Base-by-base conservation (phyloP, 2,329 filamentous ascomycete species). In the Beauveria rudraprayagi region DNA sequence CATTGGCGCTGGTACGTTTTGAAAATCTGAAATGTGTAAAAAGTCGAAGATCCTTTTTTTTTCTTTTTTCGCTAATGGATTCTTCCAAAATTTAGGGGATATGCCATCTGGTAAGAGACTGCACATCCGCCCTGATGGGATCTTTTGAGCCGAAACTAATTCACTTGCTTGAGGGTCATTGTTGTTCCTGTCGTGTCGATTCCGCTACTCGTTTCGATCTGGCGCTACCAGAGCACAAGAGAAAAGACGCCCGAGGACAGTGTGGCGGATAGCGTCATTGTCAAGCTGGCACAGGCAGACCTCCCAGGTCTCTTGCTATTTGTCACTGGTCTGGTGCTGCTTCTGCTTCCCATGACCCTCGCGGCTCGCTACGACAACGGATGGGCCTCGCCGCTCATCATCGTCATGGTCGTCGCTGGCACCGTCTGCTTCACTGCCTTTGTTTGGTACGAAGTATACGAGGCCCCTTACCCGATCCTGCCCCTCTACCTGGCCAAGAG, bases 121-220 rank as follows among this genome's bases (percentile, higher is more conserved):
- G n/a, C 16, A 9, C 3, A 6, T 5, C 3, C 22, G 22, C 22
- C 4, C 54, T 19, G 50, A n/a, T 1, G 34, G 10, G 0, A 26
- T n/a, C 22, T 9, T n/a, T 17, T n/a, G 22, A 1, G 14, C 10
- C 6, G 1, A 14, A 19, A 37, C 28, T 37, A 26, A 34, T 24
- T 1, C 37, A 5, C n/a, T 17, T 24, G 8, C n/a, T 5, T 8
- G 5, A 61, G 58, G 83, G 79, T 80, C 9, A 77, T 87, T 54
- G 75, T 86, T n/a, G 70, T 86, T 2, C 84, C 84, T 10, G 66
- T 81, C 0, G 76, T 78, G 14, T 85, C 83, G 61, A 67, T 83
- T 1, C 83, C 84, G 0, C 72, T 87, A 3, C 77, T 79, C 3
- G 66, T 79, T 14, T 78, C 80, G 5, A 69, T 87, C 5, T 79